Conservation (phyloP, 805 yeast genomes). For the Yarrowia yakushimensis region DNA sequence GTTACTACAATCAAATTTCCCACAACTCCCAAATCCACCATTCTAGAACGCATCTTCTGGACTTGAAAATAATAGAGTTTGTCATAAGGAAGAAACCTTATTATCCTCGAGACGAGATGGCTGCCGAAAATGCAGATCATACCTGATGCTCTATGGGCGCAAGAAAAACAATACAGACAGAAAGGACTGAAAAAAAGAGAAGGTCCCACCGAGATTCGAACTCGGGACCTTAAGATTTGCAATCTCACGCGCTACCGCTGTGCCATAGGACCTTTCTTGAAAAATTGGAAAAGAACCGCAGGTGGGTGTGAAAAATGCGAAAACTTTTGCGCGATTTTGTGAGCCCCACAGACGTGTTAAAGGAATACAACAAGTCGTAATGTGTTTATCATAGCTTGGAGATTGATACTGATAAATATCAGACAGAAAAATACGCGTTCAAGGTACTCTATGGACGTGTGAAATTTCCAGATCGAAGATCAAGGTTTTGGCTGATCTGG, state of each 20-base stretch:
- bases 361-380: no score
- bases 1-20: no score
- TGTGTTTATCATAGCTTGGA: background rate
- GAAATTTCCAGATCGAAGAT: background rate
- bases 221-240: slow-evolving; percentile 26
- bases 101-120: background rate
- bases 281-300: background rate
- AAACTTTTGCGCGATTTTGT: background rate
- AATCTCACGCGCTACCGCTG: slow-evolving; percentile 26
- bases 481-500: background rate
- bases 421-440: background rate
- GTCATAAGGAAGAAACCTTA: background rate
- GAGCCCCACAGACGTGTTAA: background rate
- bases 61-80: background rate
- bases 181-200: background rate
- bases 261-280: slow-evolving; percentile 21
- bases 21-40: no score
- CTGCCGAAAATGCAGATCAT: background rate
- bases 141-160: background rate
- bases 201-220: slow-evolving; percentile 26
- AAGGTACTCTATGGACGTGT: background rate
- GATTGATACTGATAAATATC: background rate
- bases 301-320: background rate
- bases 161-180: background rate
- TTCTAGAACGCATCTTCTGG: no score